Evolutionary conservation across 75 land plant species (phyloP), one percentile per base, ranked within the genome.

Genomic region (Chamaecyparis obtusa): DNA sequence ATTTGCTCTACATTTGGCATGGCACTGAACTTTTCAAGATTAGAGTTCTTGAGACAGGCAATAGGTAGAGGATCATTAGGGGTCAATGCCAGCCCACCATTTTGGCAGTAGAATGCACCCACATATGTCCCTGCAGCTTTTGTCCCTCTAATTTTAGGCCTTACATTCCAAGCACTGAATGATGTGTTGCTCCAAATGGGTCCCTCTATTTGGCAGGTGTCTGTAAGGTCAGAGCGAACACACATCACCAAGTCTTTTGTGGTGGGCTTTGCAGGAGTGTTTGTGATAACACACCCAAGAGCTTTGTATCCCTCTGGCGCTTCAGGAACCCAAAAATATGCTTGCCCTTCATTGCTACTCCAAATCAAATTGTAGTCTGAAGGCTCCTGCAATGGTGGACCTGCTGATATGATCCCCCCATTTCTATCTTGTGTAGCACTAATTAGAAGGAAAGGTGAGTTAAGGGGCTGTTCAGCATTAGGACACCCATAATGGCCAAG

Each of bases 201-300:
- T 19, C 35, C 84, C 54, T 76, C 87, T 30, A 60, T 56, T 15
- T 87, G 55, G 33, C 81, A 83, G n/a, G 48, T 44, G 10, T 78
- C 91, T 16, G 92, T 91, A 33, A 91, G 92, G 69, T 91, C 92
- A 15, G 43, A 75, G 32, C 91, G 91, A 55, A 87, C 92, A 84
- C 92, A 91, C 43, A 44, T 30, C 69, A 91, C 91, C 75, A n/a
- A 71, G 16, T 86, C 85, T 2, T 87, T 85, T 17, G 81, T 17
- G 16, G 75, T n/a, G 30, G 92, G 92, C 24, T 87, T 84, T 15
- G n/a, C 41, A 1, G 57, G 74, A n/a, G 86, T 21, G 10, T 82
- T 83, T 33, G 91, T 90, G 76, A 87, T 87, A 4, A 91, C 24
- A 85, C 64, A 89, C 21, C 92, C 92, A 37, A 91, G 76, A 41